Conservation (phyloP, 805 yeast genomes). For the Sugiyamaella boreocaroliniensis region DNA sequence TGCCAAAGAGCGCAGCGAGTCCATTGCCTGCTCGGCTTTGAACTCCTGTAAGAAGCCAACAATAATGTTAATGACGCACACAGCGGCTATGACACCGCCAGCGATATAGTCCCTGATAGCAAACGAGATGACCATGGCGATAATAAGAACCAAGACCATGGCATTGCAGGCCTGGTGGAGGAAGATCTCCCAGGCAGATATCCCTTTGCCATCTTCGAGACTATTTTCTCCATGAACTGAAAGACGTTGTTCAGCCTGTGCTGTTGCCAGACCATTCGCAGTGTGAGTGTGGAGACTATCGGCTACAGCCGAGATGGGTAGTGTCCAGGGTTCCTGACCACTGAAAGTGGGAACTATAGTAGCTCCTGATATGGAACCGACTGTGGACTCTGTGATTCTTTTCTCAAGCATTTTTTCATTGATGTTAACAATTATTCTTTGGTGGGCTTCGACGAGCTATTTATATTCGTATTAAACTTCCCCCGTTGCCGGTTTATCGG, state of each 20-base stretch:
- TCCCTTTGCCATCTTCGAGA: constrained; percentile 52
- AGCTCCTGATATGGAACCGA: background rate
- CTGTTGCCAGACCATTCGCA: constrained; percentile 42
- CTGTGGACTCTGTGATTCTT: background rate
- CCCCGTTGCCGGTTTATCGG: too few species aligned
- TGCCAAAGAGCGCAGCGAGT: constrained; percentile 56
- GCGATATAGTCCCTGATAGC: constrained; percentile 75
- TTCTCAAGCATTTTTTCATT: background rate
- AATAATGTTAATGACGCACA: constrained; percentile 52
- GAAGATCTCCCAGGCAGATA: constrained; percentile 48
- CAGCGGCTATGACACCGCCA: constrained; percentile 73
- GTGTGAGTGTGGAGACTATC: constrained; percentile 37
- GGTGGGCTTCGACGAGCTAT: too few species aligned
- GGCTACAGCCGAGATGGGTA: constrained; percentile 34
- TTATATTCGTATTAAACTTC: too few species aligned
- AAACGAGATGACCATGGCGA: constrained; percentile 62
- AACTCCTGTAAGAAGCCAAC: constrained; percentile 68
- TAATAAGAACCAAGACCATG: constrained; percentile 66
- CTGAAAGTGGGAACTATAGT: background rate
- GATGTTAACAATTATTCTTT: background rate
- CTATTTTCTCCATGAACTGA: constrained; percentile 49
- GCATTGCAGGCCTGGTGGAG: constrained; percentile 69
- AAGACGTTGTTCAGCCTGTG: constrained; percentile 28
- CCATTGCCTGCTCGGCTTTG: constrained; percentile 75
- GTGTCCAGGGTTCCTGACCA: constrained; percentile 19